A percentile compares a stretch with the other conserved stretches of the same genome.
phyloP scores from a whole-genome alignment of 257 asterid species.

The Agastache rugosa region DNA sequence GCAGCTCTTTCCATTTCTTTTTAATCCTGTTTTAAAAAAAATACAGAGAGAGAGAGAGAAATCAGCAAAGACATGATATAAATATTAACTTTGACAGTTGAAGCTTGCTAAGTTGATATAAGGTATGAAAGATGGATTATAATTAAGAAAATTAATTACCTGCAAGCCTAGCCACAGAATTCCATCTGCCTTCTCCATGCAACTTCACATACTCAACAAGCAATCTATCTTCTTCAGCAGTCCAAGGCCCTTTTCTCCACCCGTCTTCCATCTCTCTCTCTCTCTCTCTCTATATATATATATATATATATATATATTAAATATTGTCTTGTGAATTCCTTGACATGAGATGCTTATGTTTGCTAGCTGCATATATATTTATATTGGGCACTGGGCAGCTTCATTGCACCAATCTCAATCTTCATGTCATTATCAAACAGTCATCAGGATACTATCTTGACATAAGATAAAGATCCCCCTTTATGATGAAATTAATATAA shows the following conservation, averaged over 20 bases:
- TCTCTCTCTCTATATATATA: neutral
- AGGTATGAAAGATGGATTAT: neutral
- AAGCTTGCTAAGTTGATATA: neutral
- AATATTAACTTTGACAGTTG: too few relatives aligned
- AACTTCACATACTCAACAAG: constrained; percentile 79
- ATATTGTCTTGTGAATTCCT: constrained; percentile 46
- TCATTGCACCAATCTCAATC: constrained; percentile 34
- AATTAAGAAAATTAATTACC: constrained; percentile 43
- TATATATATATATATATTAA: constrained; percentile 1
- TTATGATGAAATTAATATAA: too few relatives aligned
- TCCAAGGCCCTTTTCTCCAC: constrained; percentile 98
- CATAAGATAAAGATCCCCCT: constrained; percentile 37
- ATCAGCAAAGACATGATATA: too few relatives aligned
- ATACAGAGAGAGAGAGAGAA: too few relatives aligned
- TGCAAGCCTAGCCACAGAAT: constrained; percentile 71
- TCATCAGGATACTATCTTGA: constrained; percentile 21
- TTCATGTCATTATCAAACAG: constrained; percentile 47
- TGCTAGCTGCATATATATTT: constrained; percentile 53
- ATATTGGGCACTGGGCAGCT: constrained; percentile 42
- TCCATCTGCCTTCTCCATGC: constrained; percentile 97
- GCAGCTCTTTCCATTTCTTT: constrained; percentile 91
- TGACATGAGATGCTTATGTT: constrained; percentile 51
- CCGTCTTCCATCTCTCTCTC: constrained; percentile 49
- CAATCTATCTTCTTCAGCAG: constrained; percentile 77
- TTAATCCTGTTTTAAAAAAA: constrained; percentile 53